These are phyloP conservation scores for Madurella mycetomatis DNA, from an alignment of 2,329 filamentous ascomycete genomes.

Conservation along the genomic window DNA sequence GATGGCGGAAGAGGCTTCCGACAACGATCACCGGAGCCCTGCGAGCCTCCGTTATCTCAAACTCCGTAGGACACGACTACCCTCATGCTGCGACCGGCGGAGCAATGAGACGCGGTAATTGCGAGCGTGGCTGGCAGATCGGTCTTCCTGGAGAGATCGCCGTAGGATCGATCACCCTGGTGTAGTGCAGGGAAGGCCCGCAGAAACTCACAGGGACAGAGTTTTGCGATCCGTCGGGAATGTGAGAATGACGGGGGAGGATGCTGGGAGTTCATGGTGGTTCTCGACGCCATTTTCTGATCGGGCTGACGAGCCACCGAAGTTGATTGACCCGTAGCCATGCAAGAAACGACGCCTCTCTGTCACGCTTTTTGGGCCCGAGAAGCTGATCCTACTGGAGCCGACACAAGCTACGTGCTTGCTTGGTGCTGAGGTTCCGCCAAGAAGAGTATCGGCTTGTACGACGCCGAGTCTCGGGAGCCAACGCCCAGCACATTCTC, in stretches of 20 bases:
- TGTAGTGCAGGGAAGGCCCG: neutral
- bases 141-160: neutral
- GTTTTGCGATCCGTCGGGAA: neutral
- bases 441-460: no score
- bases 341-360: no score
- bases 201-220: neutral
- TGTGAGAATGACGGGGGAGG: neutral
- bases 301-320: no score
- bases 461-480: no score
- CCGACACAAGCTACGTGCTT: no score
- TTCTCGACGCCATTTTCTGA: no score
- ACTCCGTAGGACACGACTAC: neutral
- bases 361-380: no score
- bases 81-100: neutral
- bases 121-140: conserved; percentile 6
- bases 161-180: conserved; percentile 6
- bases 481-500: no score
- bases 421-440: no score
- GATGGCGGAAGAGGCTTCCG: conserved; percentile 9
- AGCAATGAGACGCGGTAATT: neutral
- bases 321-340: no score
- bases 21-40: conserved; percentile 4
- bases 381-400: no score
- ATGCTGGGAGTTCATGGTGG: no score
- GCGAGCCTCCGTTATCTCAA: conserved; percentile 6